Evolutionary conservation across 805 yeast species (phyloP).

Genomic region (Priceomyces castillae): DNA sequence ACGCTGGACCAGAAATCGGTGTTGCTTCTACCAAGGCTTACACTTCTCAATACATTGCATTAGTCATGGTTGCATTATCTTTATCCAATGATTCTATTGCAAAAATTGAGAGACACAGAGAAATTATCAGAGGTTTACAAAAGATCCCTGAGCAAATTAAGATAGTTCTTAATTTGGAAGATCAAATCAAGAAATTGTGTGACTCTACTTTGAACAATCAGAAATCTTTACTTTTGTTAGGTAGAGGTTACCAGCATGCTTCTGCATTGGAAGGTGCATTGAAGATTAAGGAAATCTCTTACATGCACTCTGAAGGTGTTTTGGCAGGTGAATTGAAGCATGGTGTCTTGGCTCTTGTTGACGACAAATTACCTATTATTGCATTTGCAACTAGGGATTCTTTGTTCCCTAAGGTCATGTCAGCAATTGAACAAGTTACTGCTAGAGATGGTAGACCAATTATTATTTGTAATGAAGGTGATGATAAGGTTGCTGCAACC

Average conservation of each 20-base stretch:
- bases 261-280: constrained; percentile 98
- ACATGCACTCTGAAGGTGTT: constrained; percentile 99
- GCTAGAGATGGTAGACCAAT: constrained; percentile 98
- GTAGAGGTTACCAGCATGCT: constrained; percentile 97
- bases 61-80: constrained; percentile 95
- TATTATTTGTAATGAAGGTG: constrained; percentile 82
- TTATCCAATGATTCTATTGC: constrained; percentile 89
- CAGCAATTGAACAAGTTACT: constrained; percentile 93
- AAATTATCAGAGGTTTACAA: constrained; percentile 82
- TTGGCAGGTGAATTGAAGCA: constrained; percentile 98
- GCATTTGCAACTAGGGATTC: constrained; percentile 97
- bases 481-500: constrained; percentile 55
- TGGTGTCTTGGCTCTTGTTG: constrained; percentile 96
- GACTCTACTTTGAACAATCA: constrained; percentile 69
- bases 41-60: constrained; percentile 95
- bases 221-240: constrained; percentile 84
- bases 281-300: constrained; percentile 96
- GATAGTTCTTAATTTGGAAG: constrained; percentile 70
- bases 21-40: constrained; percentile 99
- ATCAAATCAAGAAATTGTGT: constrained; percentile 72
- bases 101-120: constrained; percentile 68
- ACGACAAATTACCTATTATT: constrained; percentile 88
- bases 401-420: constrained; percentile 91
- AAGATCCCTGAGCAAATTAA: constrained; percentile 83
- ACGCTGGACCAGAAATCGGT: constrained; percentile 99